A percentile compares a stretch with the other conserved stretches of the same genome.
Evolutionary conservation across 352 stramenopile species (phyloP).

Genomic region (Peronosclerospora sorghi): DNA sequence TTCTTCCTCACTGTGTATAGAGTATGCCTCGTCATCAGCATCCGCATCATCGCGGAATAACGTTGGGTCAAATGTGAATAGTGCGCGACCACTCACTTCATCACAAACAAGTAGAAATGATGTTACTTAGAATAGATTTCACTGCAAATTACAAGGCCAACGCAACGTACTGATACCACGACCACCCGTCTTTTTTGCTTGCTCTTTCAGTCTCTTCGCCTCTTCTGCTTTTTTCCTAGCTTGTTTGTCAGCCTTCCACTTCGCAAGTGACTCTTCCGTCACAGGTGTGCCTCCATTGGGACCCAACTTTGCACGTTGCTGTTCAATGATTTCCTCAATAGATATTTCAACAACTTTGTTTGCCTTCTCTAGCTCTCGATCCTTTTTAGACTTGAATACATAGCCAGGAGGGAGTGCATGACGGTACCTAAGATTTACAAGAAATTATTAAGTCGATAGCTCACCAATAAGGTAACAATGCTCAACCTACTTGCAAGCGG

Average conservation of each 20-base stretch:
- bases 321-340: slow-evolving; percentile 87
- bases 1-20: slow-evolving; percentile 46
- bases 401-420: slow-evolving; percentile 83
- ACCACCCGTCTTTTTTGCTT: slow-evolving; percentile 77
- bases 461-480: not conserved
- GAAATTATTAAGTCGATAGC: slow-evolving; percentile 1
- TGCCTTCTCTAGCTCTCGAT: slow-evolving; percentile 73
- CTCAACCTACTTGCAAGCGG: slow-evolving; percentile 51
- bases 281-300: slow-evolving; percentile 77
- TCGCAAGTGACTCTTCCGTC: slow-evolving; percentile 78
- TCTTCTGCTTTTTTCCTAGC: slow-evolving; percentile 69
- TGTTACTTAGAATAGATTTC: not conserved
- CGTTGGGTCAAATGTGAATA: slow-evolving; percentile 86
- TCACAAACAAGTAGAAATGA: slow-evolving; percentile 6
- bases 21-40: slow-evolving; percentile 79
- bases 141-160: not conserved
- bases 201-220: slow-evolving; percentile 73
- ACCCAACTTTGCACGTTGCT: slow-evolving; percentile 82
- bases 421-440: slow-evolving; percentile 32
- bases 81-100: slow-evolving; percentile 82
- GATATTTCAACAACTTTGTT: slow-evolving; percentile 80
- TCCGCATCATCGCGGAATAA: slow-evolving; percentile 87
- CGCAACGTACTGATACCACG: slow-evolving; percentile 69
- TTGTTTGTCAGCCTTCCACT: slow-evolving; percentile 84
- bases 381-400: slow-evolving; percentile 82